Base-by-base conservation (phyloP, 192 early-diverging fungal species). In the Phlyctochytrium planicorne region DNA sequence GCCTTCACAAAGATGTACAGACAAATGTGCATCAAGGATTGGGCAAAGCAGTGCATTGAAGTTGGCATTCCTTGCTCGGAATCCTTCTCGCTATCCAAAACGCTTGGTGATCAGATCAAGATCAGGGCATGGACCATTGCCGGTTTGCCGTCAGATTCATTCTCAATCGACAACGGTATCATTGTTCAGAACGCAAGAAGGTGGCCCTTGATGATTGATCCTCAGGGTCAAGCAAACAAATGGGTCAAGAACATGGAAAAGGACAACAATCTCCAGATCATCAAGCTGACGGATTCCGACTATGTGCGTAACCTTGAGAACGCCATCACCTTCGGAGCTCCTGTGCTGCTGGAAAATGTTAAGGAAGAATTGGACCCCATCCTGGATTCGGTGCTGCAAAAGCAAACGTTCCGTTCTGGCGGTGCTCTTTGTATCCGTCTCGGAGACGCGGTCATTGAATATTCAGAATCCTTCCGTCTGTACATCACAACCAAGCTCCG, bases 211-310 rank as follows among this genome's bases (percentile, higher is more conserved):
- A 87, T 87, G 86, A 86, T 87, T 69, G 86, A 87, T 62, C 86
- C 86, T 24, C 86, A 87, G 65, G 81, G 82, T 12, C 79, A 81
- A 67, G 86, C 84, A 30, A 85, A 87, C 67, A 84, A 87, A 60
- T 87, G 86, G 86, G 81, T 87, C 47, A 87, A 85, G 67, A 84
- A 87, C 66, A 87, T 87, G 85, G 86, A 87, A 68, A 81, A 84
- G 53, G 81, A 82, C 34, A 82, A 84, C 64, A 87, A 87, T 59
- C 68, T 87, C 10, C 76, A 78, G 29, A 82, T 86, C 30, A 87
- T 87, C 52, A 87, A 87, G 63, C 66, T 87, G 2, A 87, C 82
- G 0, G 85, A 83, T 74, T 63, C 77, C 25, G 84, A 87, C 65
- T 87, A 82, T 62, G 78, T 88, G 24, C 62, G 86, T 33, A 81